Evolutionary conservation across 2,329 filamentous ascomycete genomes (phyloP).

Genomic region (Fusarium heterosporum): DNA sequence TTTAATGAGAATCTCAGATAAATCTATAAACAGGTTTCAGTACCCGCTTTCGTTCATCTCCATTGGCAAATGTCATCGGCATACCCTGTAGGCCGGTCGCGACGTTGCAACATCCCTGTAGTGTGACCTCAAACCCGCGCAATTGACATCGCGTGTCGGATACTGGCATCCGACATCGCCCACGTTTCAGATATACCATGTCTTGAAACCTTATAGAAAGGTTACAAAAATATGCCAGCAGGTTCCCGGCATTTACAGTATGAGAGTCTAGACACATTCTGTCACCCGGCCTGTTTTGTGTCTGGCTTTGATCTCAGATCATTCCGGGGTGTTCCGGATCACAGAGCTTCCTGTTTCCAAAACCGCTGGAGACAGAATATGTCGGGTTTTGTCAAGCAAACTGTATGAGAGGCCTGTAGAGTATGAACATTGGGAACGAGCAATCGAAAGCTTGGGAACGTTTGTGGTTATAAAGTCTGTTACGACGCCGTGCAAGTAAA

Average conservation of each 20-base stretch:
- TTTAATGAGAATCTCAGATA: neutral
- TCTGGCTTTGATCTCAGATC: neutral
- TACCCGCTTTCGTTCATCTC: neutral
- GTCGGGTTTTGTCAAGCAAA: neutral
- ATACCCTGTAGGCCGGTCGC: no score
- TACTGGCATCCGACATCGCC: neutral
- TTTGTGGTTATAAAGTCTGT: neutral
- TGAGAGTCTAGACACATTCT: fast-evolving
- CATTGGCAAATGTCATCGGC: neutral
- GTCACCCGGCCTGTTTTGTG: neutral
- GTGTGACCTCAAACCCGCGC: neutral
- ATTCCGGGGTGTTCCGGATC: constrained; percentile 1
- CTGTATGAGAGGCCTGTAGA: neutral
- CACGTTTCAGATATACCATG: neutral
- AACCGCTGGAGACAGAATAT: neutral
- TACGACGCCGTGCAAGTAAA: neutral
- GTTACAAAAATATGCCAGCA: neutral
- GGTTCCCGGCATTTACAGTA: neutral
- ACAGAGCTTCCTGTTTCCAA: constrained; percentile 12
- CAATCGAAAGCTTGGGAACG: neutral
- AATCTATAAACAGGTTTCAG: neutral
- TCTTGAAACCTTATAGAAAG: neutral
- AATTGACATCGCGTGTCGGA: neutral
- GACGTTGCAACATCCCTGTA: neutral
- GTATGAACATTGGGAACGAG: neutral